These are phyloP conservation scores for Nannizziopsis barbatae DNA, from an alignment of 2,329 filamentous ascomycete genomes.

Conservation along the genomic window DNA sequence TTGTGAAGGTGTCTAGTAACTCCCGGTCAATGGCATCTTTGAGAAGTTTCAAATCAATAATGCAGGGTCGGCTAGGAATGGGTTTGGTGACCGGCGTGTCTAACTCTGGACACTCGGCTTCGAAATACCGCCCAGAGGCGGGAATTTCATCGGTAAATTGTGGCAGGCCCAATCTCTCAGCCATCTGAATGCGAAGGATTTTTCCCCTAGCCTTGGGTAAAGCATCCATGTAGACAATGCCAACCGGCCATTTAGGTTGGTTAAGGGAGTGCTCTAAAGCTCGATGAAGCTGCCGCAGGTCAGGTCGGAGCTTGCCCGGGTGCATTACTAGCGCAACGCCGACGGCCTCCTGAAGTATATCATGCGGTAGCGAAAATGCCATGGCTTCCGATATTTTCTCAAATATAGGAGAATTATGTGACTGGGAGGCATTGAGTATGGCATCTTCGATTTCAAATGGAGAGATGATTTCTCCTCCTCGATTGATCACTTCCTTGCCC, in stretches of 20 bases:
- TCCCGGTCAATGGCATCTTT: background rate
- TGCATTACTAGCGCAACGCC: background rate
- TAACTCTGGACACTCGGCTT: background rate
- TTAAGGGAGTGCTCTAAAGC: background rate
- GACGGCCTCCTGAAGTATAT: constrained; percentile 1
- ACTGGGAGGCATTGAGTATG: background rate
- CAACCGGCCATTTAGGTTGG: background rate
- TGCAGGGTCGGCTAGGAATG: background rate
- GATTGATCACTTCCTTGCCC: constrained; percentile 6
- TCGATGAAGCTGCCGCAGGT: constrained; percentile 4
- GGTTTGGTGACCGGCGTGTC: background rate
- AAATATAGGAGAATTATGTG: background rate
- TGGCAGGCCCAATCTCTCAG: background rate
- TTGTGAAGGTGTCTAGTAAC: background rate
- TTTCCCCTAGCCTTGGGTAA: constrained; percentile 1
- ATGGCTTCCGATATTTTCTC: background rate
- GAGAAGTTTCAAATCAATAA: background rate
- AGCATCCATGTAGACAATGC: constrained; percentile 4
- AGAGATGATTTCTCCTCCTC: constrained; percentile 6
- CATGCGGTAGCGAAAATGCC: background rate
- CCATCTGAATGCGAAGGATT: constrained; percentile 1
- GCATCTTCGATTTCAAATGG: constrained; percentile 3
- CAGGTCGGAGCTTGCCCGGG: background rate
- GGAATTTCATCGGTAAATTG: background rate
- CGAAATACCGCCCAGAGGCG: background rate